Evolutionary conservation across 768 basidiomycete species (phyloP).

Genomic region (Boletus subparvulus): DNA sequence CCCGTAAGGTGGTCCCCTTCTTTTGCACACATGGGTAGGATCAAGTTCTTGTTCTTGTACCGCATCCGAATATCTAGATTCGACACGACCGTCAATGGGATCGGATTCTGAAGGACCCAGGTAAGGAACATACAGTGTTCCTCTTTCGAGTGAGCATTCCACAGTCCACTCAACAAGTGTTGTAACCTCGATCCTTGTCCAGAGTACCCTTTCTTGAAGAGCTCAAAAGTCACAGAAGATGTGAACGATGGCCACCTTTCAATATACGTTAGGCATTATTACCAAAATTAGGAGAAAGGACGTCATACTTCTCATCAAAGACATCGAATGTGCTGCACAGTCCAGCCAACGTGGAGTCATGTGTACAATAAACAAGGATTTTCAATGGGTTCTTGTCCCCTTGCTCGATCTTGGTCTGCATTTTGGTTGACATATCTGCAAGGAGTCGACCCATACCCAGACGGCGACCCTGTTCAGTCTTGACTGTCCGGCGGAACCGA

Average conservation of each 20-base stretch:
- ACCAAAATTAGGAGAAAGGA: not conserved
- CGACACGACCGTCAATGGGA: not conserved
- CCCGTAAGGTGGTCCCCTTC: slow-evolving; percentile 68
- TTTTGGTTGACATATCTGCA: slow-evolving; percentile 58
- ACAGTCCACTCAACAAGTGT: slow-evolving; percentile 42
- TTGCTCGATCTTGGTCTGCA: slow-evolving; percentile 54
- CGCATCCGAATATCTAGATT: slow-evolving; percentile 66
- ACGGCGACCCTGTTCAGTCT: slow-evolving; percentile 69
- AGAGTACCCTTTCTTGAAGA: slow-evolving; percentile 48
- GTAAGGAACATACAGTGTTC: slow-evolving; percentile 43
- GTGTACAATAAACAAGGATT: slow-evolving; percentile 67
- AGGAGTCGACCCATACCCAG: slow-evolving; percentile 79
- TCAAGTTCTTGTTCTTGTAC: slow-evolving; percentile 66
- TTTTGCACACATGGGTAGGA: slow-evolving; percentile 62
- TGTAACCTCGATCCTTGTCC: slow-evolving; percentile 33
- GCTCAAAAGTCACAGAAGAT: slow-evolving; percentile 70
- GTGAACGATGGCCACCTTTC: slow-evolving; percentile 72
- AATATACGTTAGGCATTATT: slow-evolving; percentile 18
- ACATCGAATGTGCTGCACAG: slow-evolving; percentile 65
- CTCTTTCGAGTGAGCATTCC: slow-evolving; percentile 26
- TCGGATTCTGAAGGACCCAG: not conserved
- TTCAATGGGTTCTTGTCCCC: slow-evolving; percentile 52
- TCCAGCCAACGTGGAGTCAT: slow-evolving; percentile 70
- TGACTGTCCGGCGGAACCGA: slow-evolving; percentile 45
- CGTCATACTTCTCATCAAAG: slow-evolving; percentile 61